Percentiles rank a stretch among this genome's conserved stretches.
Conservation (phyloP, 805 yeast genomes). For the Tetrapisispora taiwanensis region DNA sequence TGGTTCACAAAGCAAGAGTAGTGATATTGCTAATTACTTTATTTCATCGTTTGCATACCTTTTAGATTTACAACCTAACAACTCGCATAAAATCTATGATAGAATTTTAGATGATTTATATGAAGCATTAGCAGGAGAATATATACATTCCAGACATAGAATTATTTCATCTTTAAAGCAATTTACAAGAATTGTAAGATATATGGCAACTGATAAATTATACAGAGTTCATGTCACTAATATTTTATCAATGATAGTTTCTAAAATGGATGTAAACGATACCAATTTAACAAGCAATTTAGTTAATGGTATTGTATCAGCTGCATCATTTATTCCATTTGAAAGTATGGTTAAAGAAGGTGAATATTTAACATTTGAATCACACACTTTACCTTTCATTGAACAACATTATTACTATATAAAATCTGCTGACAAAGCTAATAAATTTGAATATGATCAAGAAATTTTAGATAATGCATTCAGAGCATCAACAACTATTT, state of each 20-base stretch:
- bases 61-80: conserved; percentile 47
- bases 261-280: conserved; percentile 85
- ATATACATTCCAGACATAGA: conserved; percentile 68
- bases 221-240: conserved; percentile 71
- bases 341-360: conserved; percentile 38
- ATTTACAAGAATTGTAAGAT: conserved; percentile 53
- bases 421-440: conserved; percentile 18
- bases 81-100: conserved; percentile 37
- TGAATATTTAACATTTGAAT: conserved; percentile 32
- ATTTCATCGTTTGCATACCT: conserved; percentile 48
- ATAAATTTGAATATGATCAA: conserved; percentile 32
- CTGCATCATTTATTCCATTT: conserved; percentile 63
- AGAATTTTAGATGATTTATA: conserved; percentile 59
- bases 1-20: conserved; percentile 67
- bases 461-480: conserved; percentile 42
- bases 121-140: conserved; percentile 51
- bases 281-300: conserved; percentile 60
- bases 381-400: conserved; percentile 43
- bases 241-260: conserved; percentile 54
- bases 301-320: conserved; percentile 54
- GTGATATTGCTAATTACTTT: conserved; percentile 43
- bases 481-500: conserved; percentile 61
- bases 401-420: conserved; percentile 51
- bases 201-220: conserved; percentile 49
- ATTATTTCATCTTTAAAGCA: conserved; percentile 60